A percentile compares a stretch with the other conserved stretches of the same genome.
phyloP scores from a whole-genome alignment of 1,139 yeast species.

The Wickerhamiella infanticola region DNA sequence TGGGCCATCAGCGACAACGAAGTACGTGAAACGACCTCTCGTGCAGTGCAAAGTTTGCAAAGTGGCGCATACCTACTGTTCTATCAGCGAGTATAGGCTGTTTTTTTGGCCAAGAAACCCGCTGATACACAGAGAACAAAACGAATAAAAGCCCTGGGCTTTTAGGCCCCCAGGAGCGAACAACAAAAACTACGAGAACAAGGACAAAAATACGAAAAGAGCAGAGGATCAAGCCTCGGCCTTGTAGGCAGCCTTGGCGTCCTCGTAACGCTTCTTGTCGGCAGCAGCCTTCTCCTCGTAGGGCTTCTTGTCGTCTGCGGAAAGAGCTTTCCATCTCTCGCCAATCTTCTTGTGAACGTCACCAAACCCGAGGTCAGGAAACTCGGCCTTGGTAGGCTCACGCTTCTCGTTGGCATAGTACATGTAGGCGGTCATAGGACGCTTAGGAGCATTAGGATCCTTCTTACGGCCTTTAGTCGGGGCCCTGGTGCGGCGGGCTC shows the following conservation, averaged over 20 bases:
- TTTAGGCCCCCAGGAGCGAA: not conserved
- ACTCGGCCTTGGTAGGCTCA: constrained; percentile 84
- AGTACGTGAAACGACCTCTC: constrained; percentile 45
- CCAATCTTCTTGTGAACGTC: constrained; percentile 44
- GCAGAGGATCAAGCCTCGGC: constrained; percentile 18
- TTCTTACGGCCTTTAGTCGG: constrained; percentile 14
- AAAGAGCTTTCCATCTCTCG: constrained; percentile 88
- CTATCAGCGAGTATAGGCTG: constrained; percentile 35
- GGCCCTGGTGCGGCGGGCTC: constrained; percentile 10
- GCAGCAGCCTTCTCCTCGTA: constrained; percentile 16
- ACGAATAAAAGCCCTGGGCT: not conserved
- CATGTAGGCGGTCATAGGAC: constrained; percentile 96
- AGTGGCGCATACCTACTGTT: constrained; percentile 70
- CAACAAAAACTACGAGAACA: not conserved
- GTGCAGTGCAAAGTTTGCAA: constrained; percentile 50
- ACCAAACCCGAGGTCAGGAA: constrained; percentile 88
- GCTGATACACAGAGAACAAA: not conserved
- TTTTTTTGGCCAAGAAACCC: too few relatives aligned
- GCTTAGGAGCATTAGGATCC: constrained; percentile 98
- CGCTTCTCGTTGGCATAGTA: constrained; percentile 96
- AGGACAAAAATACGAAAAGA: not conserved
- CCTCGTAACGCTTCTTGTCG: constrained; percentile 78
- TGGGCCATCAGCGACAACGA: constrained; percentile 79
- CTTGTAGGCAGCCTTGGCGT: constrained; percentile 89
- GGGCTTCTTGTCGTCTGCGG: constrained; percentile 65